A percentile compares a stretch with the other conserved stretches of the same genome.
Conservation (phyloP, 169 alveolate genomes). For the Plasmodium gonderi region DNA sequence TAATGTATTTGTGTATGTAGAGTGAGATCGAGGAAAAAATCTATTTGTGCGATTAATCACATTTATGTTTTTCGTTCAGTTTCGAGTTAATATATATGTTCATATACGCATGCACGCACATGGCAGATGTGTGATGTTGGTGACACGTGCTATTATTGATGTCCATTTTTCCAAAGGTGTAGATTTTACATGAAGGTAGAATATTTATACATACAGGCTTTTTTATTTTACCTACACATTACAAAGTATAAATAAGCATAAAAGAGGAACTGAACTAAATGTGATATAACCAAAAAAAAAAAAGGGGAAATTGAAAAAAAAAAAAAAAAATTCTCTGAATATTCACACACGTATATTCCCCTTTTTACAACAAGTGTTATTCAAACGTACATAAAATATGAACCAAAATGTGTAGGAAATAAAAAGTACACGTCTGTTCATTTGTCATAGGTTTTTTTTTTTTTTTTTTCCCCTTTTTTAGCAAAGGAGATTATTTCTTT, state of each 20-base stretch:
- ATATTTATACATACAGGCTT: not conserved
- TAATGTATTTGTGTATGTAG: not conserved
- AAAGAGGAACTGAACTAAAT: not conserved
- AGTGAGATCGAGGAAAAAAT: not conserved
- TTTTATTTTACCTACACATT: not conserved
- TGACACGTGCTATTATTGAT: not conserved
- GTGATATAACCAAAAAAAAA: not conserved
- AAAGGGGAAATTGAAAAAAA: not conserved
- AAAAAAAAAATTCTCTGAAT: not conserved
- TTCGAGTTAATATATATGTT: not conserved
- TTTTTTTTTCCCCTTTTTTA: not conserved
- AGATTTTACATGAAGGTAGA: not conserved
- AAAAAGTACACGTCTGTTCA: no score
- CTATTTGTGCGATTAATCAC: no score
- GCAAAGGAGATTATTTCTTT: not conserved
- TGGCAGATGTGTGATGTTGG: not conserved
- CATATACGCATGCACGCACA: not conserved
- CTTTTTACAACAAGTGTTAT: not conserved
- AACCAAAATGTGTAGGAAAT: not conserved
- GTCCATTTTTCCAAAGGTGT: not conserved
- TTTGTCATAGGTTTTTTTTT: no score
- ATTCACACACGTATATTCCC: not conserved
- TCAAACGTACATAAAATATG: not conserved
- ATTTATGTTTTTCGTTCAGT: not conserved
- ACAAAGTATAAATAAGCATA: not conserved